Percentiles rank a stretch among this genome's conserved stretches.
phyloP scores from a whole-genome alignment of 768 basidiomycete genomes.

The Lentinula detonsa region DNA sequence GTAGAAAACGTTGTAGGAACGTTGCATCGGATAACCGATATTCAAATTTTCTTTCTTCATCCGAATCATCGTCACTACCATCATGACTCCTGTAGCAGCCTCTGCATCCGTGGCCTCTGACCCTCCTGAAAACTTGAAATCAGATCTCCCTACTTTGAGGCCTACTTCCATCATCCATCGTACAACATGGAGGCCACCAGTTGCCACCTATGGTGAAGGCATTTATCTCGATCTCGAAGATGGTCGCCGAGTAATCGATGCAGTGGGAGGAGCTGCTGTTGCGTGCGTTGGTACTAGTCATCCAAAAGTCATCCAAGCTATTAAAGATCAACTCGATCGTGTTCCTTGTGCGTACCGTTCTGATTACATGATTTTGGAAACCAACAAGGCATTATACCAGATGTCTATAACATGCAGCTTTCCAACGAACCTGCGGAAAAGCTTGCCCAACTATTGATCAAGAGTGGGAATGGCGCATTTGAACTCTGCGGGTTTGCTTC shows the following conservation, averaged over 20 bases:
- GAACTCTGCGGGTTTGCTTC: conserved; percentile 65
- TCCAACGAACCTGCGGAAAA: conserved; percentile 79
- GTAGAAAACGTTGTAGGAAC: neutral
- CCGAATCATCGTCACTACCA: neutral
- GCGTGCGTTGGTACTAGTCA: conserved; percentile 71
- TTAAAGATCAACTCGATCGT: conserved; percentile 77
- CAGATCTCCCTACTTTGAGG: neutral
- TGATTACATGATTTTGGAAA: neutral
- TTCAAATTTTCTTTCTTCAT: neutral
- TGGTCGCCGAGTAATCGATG: conserved; percentile 69
- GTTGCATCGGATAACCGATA: neutral
- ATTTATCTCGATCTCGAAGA: conserved; percentile 68
- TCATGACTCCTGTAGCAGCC: neutral
- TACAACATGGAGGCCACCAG: conserved; percentile 68
- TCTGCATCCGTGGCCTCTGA: neutral
- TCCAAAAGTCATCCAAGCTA: conserved; percentile 62
- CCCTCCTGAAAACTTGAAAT: neutral
- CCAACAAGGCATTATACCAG: conserved; percentile 26
- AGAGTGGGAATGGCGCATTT: conserved; percentile 70
- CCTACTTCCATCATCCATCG: conserved; percentile 47
- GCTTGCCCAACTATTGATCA: conserved; percentile 60
- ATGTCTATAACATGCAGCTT: conserved; percentile 84
- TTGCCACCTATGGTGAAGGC: conserved; percentile 62
- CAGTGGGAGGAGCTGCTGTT: conserved; percentile 83
- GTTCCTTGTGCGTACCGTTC: conserved; percentile 54